A percentile compares a stretch with the other conserved stretches of the same genome.
Evolutionary conservation across 208 protist species (phyloP).

Genomic region (Naegleria fowleri): DNA sequence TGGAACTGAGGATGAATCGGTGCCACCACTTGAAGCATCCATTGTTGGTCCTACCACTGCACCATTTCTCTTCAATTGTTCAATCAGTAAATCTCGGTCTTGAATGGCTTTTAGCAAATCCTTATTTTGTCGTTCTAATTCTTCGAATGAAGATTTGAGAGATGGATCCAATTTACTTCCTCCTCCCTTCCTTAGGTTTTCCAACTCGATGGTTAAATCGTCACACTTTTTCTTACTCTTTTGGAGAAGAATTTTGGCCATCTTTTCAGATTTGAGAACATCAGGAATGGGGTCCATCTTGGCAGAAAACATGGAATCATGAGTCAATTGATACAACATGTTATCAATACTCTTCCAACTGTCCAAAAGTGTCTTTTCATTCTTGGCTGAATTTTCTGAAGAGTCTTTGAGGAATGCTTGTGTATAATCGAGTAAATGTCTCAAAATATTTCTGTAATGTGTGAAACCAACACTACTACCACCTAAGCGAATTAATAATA

Average conservation of each 20-base stretch:
- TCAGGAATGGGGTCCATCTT: neutral
- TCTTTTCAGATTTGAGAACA: neutral
- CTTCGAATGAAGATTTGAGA: neutral
- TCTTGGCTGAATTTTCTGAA: too few species aligned
- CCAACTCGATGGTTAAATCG: neutral
- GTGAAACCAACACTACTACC: neutral
- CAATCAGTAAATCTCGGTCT: neutral
- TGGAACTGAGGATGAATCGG: neutral
- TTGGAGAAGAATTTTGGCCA: neutral
- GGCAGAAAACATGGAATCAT: neutral
- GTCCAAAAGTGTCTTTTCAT: neutral
- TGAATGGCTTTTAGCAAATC: neutral
- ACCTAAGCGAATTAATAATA: neutral
- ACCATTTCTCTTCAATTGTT: neutral
- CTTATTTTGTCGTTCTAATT: neutral
- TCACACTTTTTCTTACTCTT: neutral
- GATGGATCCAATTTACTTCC: neutral
- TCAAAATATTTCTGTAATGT: neutral
- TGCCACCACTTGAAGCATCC: neutral
- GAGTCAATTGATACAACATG: neutral
- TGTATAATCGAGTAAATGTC: neutral
- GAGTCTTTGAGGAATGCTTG: neutral
- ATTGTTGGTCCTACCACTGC: neutral
- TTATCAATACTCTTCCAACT: neutral
- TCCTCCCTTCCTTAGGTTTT: neutral